Conservation (phyloP, 768 basidiomycete species). For the Pleurotus citrinopileatus region DNA sequence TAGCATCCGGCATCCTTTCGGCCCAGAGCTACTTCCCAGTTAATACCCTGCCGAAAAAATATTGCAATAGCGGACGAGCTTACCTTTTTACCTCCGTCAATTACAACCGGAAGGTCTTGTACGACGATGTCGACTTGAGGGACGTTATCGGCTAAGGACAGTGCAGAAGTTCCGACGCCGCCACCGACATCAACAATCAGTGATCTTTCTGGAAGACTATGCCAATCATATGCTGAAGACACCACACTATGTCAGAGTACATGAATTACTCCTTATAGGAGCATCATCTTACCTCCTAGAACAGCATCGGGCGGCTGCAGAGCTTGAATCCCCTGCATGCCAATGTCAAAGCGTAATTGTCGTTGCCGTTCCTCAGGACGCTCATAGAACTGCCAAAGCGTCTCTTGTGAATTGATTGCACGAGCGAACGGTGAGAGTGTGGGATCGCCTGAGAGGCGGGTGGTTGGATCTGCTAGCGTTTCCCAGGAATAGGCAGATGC, state of each 20-base stretch:
- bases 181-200: conserved; percentile 53
- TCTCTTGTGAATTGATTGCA: conserved; percentile 17
- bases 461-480: conserved; percentile 24
- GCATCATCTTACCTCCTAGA: conserved; percentile 12
- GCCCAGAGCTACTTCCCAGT: conserved; percentile 4
- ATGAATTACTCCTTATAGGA: background rate
- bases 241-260: background rate
- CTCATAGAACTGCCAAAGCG: conserved; percentile 20
- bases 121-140: conserved; percentile 36
- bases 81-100: conserved; percentile 36
- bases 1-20: background rate
- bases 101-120: conserved; percentile 45
- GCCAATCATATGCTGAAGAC: conserved; percentile 43
- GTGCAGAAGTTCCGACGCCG: conserved; percentile 38
- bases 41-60: background rate
- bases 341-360: conserved; percentile 20
- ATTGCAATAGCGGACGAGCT: background rate
- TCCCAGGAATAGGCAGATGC: conserved; percentile 28
- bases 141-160: conserved; percentile 20
- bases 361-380: conserved; percentile 14
- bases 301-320: conserved; percentile 17
- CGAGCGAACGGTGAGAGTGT: conserved; percentile 20
- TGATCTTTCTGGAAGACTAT: conserved; percentile 32
- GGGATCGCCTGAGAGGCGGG: conserved; percentile 23
- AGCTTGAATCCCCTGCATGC: conserved; percentile 19